Base-by-base conservation (phyloP, 2,329 filamentous ascomycete genomes). In the Colletotrichum australisinense region DNA sequence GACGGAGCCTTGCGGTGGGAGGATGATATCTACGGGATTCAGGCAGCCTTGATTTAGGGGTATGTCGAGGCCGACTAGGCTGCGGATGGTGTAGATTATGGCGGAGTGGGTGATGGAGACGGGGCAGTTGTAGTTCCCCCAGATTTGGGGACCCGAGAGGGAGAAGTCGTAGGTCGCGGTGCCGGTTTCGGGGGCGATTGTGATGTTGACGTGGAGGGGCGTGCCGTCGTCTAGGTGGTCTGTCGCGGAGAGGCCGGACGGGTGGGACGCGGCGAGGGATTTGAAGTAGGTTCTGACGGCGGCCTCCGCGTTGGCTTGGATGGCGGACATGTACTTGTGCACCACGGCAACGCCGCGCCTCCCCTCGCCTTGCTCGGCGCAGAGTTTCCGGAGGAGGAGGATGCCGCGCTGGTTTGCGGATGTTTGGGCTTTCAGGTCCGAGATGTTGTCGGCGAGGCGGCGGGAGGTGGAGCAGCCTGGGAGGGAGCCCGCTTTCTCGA, bases 401-500 rank as follows among this genome's bases (percentile, higher is more conserved):
- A 79, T 82, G 4, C 85, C 85, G 9, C 82, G 81, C 56, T 83
- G 80, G 49, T 87, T 86, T 0, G 85, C 83, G 0, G 85, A 84
- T 0, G 84, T 82, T 53, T 84, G 82, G 0, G 85, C 85, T 58
- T 86, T 85, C 4, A 86, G 75, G 63, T 86, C 84, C 2, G 84
- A 81, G 6, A 86, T 77, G 63, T 87, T 86, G 60, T 86, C 85
- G 3, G 77, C 76, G 22, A 86, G 73, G 0, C 82, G 79, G 16
- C 83, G 77, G 1, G 83, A 81, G 1, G 80, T 78, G 62, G 80
- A 82, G 74, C 79, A 85, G n/a, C 81, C 83, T 7, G 80, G 83
- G 63, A 79, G 80, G 19, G 79, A 78, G 5, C 80, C 82, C 3
- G 81, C 83, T 49, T 78, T 76, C 46, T 80, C 75, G 7, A 83